Percentiles rank a stretch among this genome's conserved stretches.
Evolutionary conservation across 345 rosid species (phyloP).

Genomic region (Camelina laxa): DNA sequence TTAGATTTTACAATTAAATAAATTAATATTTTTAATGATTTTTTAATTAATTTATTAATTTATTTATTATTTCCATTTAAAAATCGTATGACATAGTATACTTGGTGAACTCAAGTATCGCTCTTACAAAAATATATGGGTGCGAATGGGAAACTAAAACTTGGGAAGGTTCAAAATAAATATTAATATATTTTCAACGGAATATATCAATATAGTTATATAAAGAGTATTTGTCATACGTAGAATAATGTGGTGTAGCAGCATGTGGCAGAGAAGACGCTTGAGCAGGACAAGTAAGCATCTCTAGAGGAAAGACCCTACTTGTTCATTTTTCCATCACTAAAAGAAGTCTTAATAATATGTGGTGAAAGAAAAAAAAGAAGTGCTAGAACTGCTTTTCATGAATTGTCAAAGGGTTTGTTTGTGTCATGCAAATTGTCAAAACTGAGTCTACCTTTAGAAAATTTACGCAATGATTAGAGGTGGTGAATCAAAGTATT

Average conservation of each 20-base stretch:
- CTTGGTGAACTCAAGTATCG: no score
- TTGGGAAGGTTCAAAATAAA: slow-evolving; percentile 2
- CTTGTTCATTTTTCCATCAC: slow-evolving; percentile 22
- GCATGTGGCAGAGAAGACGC: slow-evolving; percentile 25
- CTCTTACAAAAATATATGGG: background rate
- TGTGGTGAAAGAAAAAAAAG: background rate
- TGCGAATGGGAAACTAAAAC: background rate
- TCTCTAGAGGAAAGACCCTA: background rate
- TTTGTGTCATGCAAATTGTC: background rate
- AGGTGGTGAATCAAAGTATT: no score
- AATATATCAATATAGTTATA: background rate
- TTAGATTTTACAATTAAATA: no score
- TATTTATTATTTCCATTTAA: no score
- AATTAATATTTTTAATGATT: no score
- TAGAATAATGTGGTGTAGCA: background rate
- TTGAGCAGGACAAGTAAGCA: slow-evolving; percentile 3
- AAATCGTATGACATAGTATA: no score
- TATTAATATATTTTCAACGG: background rate
- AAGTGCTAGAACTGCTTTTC: background rate
- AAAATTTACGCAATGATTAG: no score
- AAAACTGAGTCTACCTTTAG: background rate
- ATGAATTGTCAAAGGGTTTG: background rate
- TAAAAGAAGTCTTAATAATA: background rate
- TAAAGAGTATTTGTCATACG: background rate
- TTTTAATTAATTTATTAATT: no score